phyloP scores from a whole-genome alignment of 2,329 filamentous ascomycete species.

The Exophiala sp. region DNA sequence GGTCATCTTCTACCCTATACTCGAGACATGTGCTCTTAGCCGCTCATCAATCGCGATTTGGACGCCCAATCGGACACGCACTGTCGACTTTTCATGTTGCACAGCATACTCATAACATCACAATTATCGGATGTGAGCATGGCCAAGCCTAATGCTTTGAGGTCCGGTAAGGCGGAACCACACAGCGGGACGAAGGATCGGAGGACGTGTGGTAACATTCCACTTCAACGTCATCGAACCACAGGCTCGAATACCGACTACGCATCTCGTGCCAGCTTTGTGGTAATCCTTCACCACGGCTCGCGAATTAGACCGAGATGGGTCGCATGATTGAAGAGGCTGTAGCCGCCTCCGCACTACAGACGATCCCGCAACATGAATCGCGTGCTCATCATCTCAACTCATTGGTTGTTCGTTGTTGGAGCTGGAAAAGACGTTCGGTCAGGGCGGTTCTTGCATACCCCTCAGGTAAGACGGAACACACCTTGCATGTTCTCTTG shows the following conservation, averaged over 20 bases:
- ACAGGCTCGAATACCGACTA: too few species aligned
- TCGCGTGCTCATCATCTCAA: background rate
- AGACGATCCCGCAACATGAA: background rate
- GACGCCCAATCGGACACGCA: too few species aligned
- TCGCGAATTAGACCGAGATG: background rate
- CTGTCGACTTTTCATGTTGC: too few species aligned
- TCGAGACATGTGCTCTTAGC: too few species aligned
- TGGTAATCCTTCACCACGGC: background rate
- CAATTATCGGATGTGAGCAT: too few species aligned
- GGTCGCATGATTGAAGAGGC: background rate
- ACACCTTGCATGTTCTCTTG: background rate
- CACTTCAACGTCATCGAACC: too few species aligned
- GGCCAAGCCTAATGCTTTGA: too few species aligned
- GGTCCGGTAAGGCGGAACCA: too few species aligned
- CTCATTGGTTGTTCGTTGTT: background rate
- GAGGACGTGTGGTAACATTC: too few species aligned
- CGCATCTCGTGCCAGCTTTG: background rate
- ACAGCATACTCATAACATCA: too few species aligned
- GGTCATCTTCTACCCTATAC: background rate
- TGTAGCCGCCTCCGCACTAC: constrained; percentile 19
- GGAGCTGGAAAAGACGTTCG: background rate
- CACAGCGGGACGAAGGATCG: too few species aligned
- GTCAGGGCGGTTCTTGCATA: background rate
- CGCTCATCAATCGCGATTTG: too few species aligned
- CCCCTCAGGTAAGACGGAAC: background rate